These are phyloP conservation scores for Sarocladium brachiariae DNA, from an alignment of 2,329 filamentous ascomycete genomes.

Conservation along the genomic window DNA sequence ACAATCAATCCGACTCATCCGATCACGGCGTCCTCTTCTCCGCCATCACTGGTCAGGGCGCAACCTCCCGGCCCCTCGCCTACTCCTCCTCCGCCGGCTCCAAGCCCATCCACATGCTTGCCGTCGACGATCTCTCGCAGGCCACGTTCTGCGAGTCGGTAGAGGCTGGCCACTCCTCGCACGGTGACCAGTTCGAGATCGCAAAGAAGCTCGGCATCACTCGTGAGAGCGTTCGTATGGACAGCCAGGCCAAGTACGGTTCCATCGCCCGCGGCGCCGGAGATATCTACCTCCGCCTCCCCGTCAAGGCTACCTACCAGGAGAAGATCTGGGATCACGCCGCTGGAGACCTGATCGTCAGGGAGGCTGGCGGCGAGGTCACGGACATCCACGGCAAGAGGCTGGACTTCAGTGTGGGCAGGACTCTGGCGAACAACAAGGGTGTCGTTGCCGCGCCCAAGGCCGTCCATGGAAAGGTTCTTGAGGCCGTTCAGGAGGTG, in stretches of 20 bases:
- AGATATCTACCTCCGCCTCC: conserved; percentile 88
- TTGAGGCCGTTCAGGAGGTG: conserved; percentile 77
- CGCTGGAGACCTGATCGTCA: conserved; percentile 86
- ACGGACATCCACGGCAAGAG: conserved; percentile 81
- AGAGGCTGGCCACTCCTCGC: conserved; percentile 85
- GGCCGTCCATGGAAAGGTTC: conserved; percentile 66
- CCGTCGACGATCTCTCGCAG: conserved; percentile 63
- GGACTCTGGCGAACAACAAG: conserved; percentile 85
- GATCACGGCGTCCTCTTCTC: conserved; percentile 78
- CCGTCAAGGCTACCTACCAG: conserved; percentile 78
- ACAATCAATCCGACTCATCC: conserved; percentile 64
- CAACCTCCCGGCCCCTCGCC: conserved; percentile 67
- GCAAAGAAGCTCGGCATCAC: conserved; percentile 81
- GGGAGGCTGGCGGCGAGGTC: conserved; percentile 87
- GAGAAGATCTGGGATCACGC: conserved; percentile 99
- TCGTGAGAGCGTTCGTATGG: conserved; percentile 85
- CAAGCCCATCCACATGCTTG: conserved; percentile 72
- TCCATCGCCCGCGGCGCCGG: conserved; percentile 90
- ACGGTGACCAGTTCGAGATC: conserved; percentile 76
- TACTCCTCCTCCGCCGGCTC: conserved; percentile 31
- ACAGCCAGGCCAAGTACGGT: conserved; percentile 96
- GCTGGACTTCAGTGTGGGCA: conserved; percentile 78
- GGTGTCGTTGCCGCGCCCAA: conserved; percentile 85
- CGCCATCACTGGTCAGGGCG: conserved; percentile 71
- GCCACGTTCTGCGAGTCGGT: conserved; percentile 97